Base-by-base conservation (phyloP, 148 eudicot species). In the Rhododendron mucronatum region DNA sequence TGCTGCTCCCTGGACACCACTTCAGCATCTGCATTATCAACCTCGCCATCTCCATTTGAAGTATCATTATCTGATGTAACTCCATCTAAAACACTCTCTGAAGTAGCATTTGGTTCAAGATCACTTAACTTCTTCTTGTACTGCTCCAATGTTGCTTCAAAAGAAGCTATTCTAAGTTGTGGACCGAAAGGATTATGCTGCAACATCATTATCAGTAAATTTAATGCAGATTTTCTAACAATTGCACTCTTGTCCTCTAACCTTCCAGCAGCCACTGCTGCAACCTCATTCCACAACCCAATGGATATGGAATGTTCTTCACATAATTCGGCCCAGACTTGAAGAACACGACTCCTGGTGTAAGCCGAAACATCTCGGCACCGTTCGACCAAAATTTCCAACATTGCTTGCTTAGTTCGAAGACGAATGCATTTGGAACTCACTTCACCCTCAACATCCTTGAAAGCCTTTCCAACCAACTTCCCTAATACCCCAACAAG, bases 181-280 rank as follows among this genome's bases (percentile, higher is more conserved):
- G 99, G 99, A 65, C 99, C 99, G 86, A 96, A 96, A 47, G 99
- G 99, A 80, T 96, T 96, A 88, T 96, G 99, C 88, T 95, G 98
- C 90, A 96, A 86, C 99, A 96, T 96, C 89, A 92, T 90, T 73
- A 96, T 96, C 30, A 96, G 94, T 81, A 96, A 80, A 91, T 93
- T 95, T 78, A 96, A 88, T 77, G 99, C 99, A 84, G 95, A 93
- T 91, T 96, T 96, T 90, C 99, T 91, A 51, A 96, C 99, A 82
- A 96, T 93, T 48, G 98, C 94, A 91, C 95, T 91, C 87, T 95
- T 96, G 90, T 96, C 99, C 90, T 95, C 98, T 90, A 96, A 89
- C 89, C 99, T 94, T 83, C 99, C 99, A 80, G 99, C 94, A 83
- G 97, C 94, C 73, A 95, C 88, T 84, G 93, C 91, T 55, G 98